A percentile compares a stretch with the other conserved stretches of the same genome.
Evolutionary conservation across 192 early-diverging fungal genomes (phyloP).

Genomic region (Jimgerdemannia flammicorona): DNA sequence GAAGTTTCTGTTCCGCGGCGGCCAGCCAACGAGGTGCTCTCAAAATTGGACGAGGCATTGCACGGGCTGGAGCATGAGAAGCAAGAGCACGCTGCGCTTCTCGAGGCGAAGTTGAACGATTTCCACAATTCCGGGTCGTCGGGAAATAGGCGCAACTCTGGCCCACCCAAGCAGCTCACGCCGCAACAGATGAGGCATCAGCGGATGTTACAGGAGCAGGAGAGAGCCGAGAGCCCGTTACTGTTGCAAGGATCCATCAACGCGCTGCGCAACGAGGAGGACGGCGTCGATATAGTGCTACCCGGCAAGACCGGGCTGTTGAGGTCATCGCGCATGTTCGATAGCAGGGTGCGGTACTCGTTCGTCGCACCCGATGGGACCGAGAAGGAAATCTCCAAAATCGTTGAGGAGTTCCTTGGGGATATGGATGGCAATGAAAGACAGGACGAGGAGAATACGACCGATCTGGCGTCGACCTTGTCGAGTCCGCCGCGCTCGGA

Average conservation of each 20-base stretch:
- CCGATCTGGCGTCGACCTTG: not conserved
- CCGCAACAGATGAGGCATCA: not conserved
- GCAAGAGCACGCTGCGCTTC: not conserved
- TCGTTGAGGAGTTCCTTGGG: not conserved
- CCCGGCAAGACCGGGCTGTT: not conserved
- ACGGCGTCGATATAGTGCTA: not conserved
- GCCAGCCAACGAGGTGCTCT: not conserved
- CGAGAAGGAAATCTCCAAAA: not conserved
- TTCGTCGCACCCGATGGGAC: not conserved
- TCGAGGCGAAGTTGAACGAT: not conserved
- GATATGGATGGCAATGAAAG: not conserved
- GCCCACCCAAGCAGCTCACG: not conserved
- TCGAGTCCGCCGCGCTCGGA: not conserved
- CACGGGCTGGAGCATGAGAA: not conserved
- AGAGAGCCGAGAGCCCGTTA: not conserved
- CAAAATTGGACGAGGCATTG: not conserved
- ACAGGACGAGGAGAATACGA: not conserved
- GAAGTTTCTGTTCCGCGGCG: not conserved
- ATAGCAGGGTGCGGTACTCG: constrained; percentile 1
- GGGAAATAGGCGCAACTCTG: not conserved
- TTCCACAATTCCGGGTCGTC: not conserved
- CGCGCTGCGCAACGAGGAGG: not conserved
- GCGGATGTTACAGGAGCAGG: not conserved
- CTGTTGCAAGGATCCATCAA: not conserved
- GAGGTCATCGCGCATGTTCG: not conserved